Conservation (phyloP, 1,139 yeast species). For the Kodamaea derodonti region DNA sequence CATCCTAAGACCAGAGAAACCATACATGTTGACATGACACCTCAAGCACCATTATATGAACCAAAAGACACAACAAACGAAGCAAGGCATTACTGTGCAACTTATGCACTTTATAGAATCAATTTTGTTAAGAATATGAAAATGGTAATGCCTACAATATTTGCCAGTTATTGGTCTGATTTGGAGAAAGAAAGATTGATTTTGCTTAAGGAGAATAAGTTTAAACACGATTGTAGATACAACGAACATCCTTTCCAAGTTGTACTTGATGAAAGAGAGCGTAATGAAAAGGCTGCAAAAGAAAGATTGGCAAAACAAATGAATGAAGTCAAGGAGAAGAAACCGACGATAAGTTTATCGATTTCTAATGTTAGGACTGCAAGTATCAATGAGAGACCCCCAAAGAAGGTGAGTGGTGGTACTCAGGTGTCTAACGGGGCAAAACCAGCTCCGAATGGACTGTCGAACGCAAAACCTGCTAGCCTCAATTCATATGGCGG, state of each 20-base stretch:
- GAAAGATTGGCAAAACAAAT: constrained; percentile 39
- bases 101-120: constrained; percentile 76
- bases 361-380: background rate
- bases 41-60: constrained; percentile 49
- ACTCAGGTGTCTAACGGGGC: background rate
- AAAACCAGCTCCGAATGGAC: background rate
- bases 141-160: constrained; percentile 82
- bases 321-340: constrained; percentile 35
- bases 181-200: constrained; percentile 57
- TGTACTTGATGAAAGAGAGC: constrained; percentile 49
- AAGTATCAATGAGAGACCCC: background rate
- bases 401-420: too few relatives aligned
- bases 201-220: constrained; percentile 41
- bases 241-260: constrained; percentile 71
- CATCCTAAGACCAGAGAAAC: constrained; percentile 78
- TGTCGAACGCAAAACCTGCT: background rate
- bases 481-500: background rate
- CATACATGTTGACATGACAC: constrained; percentile 56
- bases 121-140: constrained; percentile 79
- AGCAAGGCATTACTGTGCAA: constrained; percentile 88
- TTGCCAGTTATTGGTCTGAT: constrained; percentile 72
- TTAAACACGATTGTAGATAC: constrained; percentile 50
- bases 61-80: constrained; percentile 80
- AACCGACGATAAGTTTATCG: constrained; percentile 39
- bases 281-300: constrained; percentile 37